Conservation (phyloP, 2,329 filamentous ascomycete species). For the Neonectria ditissima region DNA sequence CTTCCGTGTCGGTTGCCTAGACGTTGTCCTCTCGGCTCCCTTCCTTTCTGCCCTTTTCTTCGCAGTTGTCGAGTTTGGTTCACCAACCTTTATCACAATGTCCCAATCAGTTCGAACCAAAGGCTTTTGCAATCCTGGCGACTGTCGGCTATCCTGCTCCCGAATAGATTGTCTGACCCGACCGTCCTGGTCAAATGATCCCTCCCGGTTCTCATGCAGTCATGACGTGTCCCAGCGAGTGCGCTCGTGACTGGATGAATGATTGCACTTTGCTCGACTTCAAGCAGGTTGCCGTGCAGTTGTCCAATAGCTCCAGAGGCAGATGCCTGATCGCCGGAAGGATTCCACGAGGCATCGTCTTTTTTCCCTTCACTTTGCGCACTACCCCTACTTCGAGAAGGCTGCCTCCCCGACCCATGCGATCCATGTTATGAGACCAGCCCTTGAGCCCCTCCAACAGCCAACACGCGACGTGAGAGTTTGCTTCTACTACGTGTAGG, state of each 20-base stretch:
- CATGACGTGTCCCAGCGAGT: slow-evolving; percentile 16
- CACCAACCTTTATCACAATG: neutral
- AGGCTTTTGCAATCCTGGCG: neutral
- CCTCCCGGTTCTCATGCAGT: slow-evolving; percentile 14
- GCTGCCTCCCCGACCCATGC: neutral
- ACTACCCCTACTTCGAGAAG: neutral
- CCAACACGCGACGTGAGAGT: neutral
- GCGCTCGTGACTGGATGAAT: neutral
- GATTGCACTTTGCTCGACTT: slow-evolving; percentile 12
- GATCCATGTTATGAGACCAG: neutral
- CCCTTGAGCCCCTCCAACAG: neutral
- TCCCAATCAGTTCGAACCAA: slow-evolving; percentile 3
- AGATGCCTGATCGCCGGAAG: neutral
- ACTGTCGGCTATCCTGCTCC: slow-evolving; percentile 2
- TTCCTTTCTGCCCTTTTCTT: neutral
- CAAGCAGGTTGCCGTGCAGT: neutral
- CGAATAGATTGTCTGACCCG: slow-evolving; percentile 5
- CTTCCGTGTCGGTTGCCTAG: neutral
- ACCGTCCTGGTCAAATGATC: slow-evolving; percentile 8
- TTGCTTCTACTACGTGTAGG: neutral
- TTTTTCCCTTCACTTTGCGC: neutral
- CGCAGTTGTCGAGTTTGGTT: slow-evolving; percentile 1
- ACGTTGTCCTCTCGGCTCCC: neutral
- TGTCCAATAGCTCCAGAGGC: neutral
- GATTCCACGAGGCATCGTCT: neutral